These are phyloP conservation scores for Oryza glaberrima DNA, from an alignment of 176 grass and related monocot genomes.

Conservation along the genomic window DNA sequence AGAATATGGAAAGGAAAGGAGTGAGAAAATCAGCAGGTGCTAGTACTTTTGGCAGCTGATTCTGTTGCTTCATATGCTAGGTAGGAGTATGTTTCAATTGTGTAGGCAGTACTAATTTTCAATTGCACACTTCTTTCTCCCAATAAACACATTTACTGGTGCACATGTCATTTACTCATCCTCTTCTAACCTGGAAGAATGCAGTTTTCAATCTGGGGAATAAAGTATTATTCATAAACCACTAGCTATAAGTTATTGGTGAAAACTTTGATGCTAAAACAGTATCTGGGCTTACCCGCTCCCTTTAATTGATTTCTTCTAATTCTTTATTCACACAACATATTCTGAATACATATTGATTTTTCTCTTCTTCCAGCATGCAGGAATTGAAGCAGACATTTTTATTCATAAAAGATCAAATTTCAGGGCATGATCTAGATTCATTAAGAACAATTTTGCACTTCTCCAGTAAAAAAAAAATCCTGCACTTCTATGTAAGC, in stretches of 20 bases:
- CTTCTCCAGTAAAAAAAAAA: background rate
- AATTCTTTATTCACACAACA: slow-evolving; percentile 52
- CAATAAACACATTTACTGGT: background rate
- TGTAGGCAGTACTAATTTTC: background rate
- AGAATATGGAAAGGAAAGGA: slow-evolving; percentile 52
- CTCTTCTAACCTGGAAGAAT: background rate
- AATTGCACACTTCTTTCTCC: slow-evolving; percentile 6
- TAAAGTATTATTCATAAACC: background rate
- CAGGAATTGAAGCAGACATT: slow-evolving; percentile 38
- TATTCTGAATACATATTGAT: slow-evolving; percentile 42
- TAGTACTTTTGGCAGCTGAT: slow-evolving; percentile 46
- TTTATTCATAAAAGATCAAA: background rate
- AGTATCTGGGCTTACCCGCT: slow-evolving; percentile 18
- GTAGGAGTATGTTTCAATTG: background rate
- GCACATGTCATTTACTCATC: background rate
- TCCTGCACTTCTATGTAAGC: slow-evolving; percentile 24
- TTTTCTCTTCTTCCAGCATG: slow-evolving; percentile 42
- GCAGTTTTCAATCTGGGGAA: background rate
- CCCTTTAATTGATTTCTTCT: slow-evolving; percentile 50
- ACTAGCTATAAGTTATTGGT: background rate
- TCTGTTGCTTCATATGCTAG: slow-evolving; percentile 24
- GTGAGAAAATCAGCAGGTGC: slow-evolving; percentile 57
- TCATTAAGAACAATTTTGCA: slow-evolving; percentile 1
- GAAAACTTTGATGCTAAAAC: slow-evolving; percentile 11
- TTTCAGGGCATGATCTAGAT: background rate